Percentiles rank a stretch among this genome's conserved stretches.
Conservation (phyloP, 176 grass and related monocot genomes). For the Musa acuminata region DNA sequence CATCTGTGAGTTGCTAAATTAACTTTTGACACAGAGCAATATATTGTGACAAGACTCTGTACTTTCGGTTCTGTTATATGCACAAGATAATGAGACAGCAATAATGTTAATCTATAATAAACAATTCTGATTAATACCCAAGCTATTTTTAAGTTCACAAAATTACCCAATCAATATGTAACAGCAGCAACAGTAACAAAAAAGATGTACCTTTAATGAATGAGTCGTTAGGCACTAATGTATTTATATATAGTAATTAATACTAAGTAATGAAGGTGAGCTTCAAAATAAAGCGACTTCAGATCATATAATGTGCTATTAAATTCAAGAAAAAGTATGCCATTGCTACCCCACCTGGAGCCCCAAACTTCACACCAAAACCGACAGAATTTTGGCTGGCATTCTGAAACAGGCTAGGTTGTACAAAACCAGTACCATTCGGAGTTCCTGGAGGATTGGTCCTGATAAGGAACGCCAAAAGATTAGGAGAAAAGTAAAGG, state of each 20-base stretch:
- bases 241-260: not conserved
- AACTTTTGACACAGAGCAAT: no score
- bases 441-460: conserved; percentile 19
- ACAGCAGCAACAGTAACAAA: not conserved
- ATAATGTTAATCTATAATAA: no score
- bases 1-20: no score
- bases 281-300: not conserved
- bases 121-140: not conserved
- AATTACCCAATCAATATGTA: not conserved
- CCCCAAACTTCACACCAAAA: conserved; percentile 53
- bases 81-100: no score
- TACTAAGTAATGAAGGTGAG: not conserved
- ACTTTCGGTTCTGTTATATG: no score
- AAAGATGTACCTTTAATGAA: not conserved
- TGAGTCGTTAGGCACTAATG: not conserved
- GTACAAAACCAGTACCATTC: conserved; percentile 18
- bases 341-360: conserved; percentile 17
- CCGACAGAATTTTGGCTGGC: conserved; percentile 28
- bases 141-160: not conserved
- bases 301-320: not conserved
- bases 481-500: conserved; percentile 13
- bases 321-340: not conserved
- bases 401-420: conserved; percentile 26
- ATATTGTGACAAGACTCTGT: no score
- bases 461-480: conserved; percentile 29